Conservation (phyloP, 805 yeast species). For the Candida coquimbonensis region DNA sequence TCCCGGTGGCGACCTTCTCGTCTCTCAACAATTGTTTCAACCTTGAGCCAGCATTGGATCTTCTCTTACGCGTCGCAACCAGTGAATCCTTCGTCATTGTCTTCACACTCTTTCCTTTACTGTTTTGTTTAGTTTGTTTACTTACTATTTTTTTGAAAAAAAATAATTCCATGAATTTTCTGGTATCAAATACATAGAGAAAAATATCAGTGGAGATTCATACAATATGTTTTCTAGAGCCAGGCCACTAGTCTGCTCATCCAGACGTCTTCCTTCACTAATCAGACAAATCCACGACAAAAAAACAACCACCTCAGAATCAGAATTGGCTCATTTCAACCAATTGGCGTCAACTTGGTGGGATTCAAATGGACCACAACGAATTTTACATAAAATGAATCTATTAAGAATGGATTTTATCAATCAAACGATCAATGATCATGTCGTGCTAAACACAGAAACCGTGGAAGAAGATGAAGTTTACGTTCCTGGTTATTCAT, state of each 20-base stretch:
- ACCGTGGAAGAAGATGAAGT: conserved; percentile 38
- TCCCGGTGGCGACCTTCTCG: conserved; percentile 41
- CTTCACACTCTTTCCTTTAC: not conserved
- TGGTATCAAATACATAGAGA: no score
- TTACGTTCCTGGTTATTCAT: conserved; percentile 73
- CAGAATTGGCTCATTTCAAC: conserved; percentile 77
- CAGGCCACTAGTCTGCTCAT: not conserved
- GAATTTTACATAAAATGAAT: conserved; percentile 94
- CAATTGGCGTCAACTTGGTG: conserved; percentile 95
- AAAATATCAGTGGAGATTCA: no score
- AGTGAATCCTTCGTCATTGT: conserved; percentile 36
- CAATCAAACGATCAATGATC: conserved; percentile 43
- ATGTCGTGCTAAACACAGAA: conserved; percentile 14
- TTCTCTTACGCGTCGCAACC: conserved; percentile 66
- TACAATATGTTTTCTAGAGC: not conserved
- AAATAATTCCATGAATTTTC: no score
- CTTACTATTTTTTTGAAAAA: not conserved
- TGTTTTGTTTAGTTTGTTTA: not conserved
- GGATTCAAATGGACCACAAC: conserved; percentile 90
- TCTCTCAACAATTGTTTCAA: conserved; percentile 65
- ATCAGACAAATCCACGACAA: not conserved
- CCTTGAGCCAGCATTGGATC: conserved; percentile 88
- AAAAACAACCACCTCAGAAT: conserved; percentile 37
- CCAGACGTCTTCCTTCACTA: not conserved
- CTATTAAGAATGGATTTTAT: conserved; percentile 83